Base-by-base conservation (phyloP, 768 basidiomycete species). In the Collybia sordida region DNA sequence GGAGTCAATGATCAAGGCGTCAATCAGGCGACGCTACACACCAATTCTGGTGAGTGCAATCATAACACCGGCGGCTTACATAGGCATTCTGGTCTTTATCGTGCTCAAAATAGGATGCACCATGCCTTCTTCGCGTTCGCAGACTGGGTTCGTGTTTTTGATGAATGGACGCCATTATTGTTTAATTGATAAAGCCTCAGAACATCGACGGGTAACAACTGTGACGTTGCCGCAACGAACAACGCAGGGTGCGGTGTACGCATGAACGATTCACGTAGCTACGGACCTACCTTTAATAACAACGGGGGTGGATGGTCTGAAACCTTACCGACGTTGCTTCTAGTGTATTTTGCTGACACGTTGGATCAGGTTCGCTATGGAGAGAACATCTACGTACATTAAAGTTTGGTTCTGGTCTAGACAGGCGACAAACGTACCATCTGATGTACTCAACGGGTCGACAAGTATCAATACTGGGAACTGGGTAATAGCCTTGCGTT, bases 391-490 rank as follows among this genome's bases (percentile, higher is more conserved):
- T 19, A 58, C 60, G 3, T 80, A 73, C 60, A 81, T 89, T 60
- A 85, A 83, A 53, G 71, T 88, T 41, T 90, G 82, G 80, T 89
- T 86, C 68, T 90, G 85, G 84, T 71, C 82, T 0, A 73, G 83
- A 37, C 67, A 64, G 42, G 72, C 59, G 22, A 57, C 61, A 12
- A 58, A 57, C 28, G 68, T 80, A 21, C 83, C 83, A 1, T 54
- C 63, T 6, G 82, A 79, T 54, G 72, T 83, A 12, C 64, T 52
- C 23, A 62, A 62, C 15, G 80, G 79, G 3, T 69, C 64, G 0
- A 59, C 59, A 14, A 57, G 58, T 2, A 70, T 83, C 17, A 67
- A 81, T 61, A 81, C 83, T 3, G 68, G 63, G 36, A 67, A 60
- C 43, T 88, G 84, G 84, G 83, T 80, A 53, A 72, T 46, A 41